Evolutionary conservation across 2,329 filamentous ascomycete genomes (phyloP).

Genomic region (Lachnellula subtilissima): DNA sequence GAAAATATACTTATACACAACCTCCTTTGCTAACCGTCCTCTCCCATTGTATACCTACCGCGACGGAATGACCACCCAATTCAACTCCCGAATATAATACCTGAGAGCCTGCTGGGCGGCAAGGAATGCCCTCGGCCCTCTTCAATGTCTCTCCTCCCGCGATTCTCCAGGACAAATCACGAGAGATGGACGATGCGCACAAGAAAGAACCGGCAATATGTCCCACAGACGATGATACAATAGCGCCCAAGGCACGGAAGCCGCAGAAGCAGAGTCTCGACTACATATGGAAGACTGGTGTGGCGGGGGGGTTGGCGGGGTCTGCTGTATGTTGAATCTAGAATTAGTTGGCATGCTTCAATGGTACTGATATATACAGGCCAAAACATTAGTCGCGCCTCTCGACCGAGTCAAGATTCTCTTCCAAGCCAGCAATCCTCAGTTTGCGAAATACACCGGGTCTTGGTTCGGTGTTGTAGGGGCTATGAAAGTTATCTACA

Average conservation of each 20-base stretch:
- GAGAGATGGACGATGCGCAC: conserved; percentile 32
- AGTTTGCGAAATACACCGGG: conserved; percentile 88
- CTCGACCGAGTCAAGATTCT: conserved; percentile 98
- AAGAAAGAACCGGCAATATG: conserved; percentile 37
- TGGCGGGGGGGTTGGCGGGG: conserved; percentile 86
- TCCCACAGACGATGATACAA: conserved; percentile 48
- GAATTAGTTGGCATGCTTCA: background rate
- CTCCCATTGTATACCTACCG: background rate
- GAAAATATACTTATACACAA: too few species aligned
- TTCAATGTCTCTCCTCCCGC: conserved; percentile 49
- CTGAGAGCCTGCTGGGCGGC: conserved; percentile 24
- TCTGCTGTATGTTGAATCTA: conserved; percentile 64
- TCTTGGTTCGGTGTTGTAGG: conserved; percentile 80
- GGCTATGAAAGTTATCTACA: conserved; percentile 80
- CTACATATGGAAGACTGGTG: conserved; percentile 76
- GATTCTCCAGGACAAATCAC: conserved; percentile 40
- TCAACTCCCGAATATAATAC: conserved; percentile 9
- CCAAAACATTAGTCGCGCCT: conserved; percentile 91
- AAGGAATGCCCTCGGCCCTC: conserved; percentile 51
- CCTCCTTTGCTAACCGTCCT: too few species aligned
- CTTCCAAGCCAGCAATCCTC: conserved; percentile 91
- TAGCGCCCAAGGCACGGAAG: conserved; percentile 40
- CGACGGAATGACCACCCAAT: conserved; percentile 13
- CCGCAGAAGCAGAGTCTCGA: conserved; percentile 70
- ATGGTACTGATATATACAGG: conserved; percentile 46